These are phyloP conservation scores for Cordyceps militaris DNA, from an alignment of 2,329 filamentous ascomycete species.

Conservation along the genomic window DNA sequence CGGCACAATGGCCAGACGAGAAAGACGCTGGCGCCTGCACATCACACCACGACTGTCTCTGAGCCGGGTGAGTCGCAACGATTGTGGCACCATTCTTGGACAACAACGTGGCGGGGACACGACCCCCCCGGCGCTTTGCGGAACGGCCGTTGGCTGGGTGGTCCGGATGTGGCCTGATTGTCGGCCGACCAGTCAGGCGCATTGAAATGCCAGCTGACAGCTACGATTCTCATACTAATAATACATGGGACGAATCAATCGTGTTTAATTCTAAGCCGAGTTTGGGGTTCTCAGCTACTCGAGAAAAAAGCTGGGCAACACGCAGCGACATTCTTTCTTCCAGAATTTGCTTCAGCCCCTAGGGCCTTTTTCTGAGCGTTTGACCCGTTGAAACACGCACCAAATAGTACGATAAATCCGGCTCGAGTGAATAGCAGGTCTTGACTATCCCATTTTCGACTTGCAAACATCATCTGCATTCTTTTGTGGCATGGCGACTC, in stretches of 20 bases:
- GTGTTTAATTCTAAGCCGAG: not conserved
- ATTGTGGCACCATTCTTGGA: constrained; percentile 9
- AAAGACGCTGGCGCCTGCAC: not conserved
- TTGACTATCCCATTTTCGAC: not conserved
- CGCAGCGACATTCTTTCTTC: no score
- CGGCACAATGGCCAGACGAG: not conserved
- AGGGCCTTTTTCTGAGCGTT: no score
- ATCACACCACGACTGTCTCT: constrained; percentile 9
- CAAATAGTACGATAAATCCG: no score
- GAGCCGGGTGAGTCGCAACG: not conserved
- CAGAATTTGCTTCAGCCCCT: no score
- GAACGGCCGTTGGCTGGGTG: not conserved
- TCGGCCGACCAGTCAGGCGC: not conserved
- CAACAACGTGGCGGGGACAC: not conserved
- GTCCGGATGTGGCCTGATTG: constrained; percentile 1
- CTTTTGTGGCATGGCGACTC: not conserved
- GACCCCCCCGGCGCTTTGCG: not conserved
- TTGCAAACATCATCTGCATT: not conserved
- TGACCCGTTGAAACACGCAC: no score
- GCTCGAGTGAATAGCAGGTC: no score
- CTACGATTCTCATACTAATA: not conserved
- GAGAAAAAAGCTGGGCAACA: no score
- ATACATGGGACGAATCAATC: not conserved
- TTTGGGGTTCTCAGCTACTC: no score
- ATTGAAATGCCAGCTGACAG: not conserved